Percentiles rank a stretch among this genome's conserved stretches.
These are phyloP conservation scores for Aristolochia fimbriata DNA, from an alignment of 164 flowering plant genomes.

Conservation along the genomic window DNA sequence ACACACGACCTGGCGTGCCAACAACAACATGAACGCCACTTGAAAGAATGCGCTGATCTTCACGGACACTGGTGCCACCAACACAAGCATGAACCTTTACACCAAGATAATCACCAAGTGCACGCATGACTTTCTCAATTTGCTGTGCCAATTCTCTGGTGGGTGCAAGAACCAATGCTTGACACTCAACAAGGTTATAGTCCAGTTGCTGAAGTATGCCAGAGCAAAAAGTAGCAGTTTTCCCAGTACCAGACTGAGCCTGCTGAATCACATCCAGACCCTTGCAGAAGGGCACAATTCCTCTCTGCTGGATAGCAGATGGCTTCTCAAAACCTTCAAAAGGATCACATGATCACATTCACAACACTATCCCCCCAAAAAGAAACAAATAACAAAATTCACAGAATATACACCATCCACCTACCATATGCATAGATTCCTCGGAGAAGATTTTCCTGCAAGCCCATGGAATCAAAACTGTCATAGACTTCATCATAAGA, in stretches of 20 bases:
- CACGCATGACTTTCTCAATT: conserved; percentile 70
- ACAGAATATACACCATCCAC: not conserved
- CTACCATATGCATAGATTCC: conserved; percentile 76
- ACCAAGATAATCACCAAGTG: conserved; percentile 62
- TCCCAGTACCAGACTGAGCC: conserved; percentile 70
- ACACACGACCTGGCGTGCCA: conserved; percentile 64
- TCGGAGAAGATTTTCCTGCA: conserved; percentile 60
- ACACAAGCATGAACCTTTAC: conserved; percentile 72
- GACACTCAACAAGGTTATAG: conserved; percentile 41
- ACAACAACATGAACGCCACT: conserved; percentile 62
- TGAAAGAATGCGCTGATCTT: conserved; percentile 42
- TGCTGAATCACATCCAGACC: conserved; percentile 72
- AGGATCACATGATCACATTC: not conserved
- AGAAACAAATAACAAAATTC: not conserved
- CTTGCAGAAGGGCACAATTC: conserved; percentile 64
- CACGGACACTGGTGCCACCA: conserved; percentile 61
- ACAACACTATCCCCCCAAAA: not conserved
- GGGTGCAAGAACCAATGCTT: conserved; percentile 59
- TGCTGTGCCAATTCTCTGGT: conserved; percentile 70
- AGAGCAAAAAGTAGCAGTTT: conserved; percentile 69
- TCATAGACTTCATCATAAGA: conserved; percentile 53
- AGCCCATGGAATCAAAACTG: conserved; percentile 52
- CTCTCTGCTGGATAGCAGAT: conserved; percentile 71
- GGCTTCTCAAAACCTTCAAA: conserved; percentile 65
- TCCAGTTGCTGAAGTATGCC: conserved; percentile 56